Conservation (phyloP, 1,139 yeast species). For the Lodderomyces oxycetoniae region DNA sequence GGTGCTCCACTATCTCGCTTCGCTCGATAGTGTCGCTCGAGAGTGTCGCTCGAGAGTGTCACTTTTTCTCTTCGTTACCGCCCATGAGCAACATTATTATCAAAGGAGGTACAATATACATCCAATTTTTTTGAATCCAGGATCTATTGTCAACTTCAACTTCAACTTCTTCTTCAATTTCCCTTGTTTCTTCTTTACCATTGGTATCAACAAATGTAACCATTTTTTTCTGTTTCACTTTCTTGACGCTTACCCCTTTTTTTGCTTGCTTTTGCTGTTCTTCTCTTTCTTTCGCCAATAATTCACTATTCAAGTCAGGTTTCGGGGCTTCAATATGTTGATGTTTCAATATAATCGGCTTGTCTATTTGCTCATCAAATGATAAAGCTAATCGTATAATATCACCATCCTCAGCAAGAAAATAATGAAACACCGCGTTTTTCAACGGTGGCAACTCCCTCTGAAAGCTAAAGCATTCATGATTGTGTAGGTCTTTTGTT, state of each 20-base stretch:
- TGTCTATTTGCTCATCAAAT: conserved; percentile 9
- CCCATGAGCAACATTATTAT: conserved; percentile 28
- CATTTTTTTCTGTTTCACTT: conserved; percentile 11
- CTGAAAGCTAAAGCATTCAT: conserved; percentile 29
- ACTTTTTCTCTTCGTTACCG: conserved; percentile 20
- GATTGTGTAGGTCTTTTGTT: conserved; percentile 24
- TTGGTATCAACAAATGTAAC: conserved; percentile 18
- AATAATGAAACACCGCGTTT: conserved; percentile 15
- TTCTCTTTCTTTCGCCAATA: conserved; percentile 11
- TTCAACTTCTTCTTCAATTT: conserved; percentile 22
- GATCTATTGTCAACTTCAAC: conserved; percentile 37
- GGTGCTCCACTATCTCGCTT: no score
- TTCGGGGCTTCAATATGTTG: conserved; percentile 15
- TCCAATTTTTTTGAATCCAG: conserved; percentile 53
- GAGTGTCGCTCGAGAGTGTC: background rate
- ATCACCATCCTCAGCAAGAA: conserved; percentile 14
- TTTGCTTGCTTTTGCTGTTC: conserved; percentile 9
- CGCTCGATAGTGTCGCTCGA: no score
- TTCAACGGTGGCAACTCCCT: conserved; percentile 8
- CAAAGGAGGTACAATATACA: conserved; percentile 44
- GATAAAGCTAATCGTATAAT: conserved; percentile 15
- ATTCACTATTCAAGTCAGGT: conserved; percentile 29
- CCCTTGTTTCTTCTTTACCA: conserved; percentile 24
- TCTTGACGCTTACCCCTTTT: conserved; percentile 4
- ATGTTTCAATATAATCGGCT: conserved; percentile 10